These are phyloP conservation scores for Plasmodium gaboni DNA, from an alignment of 169 alveolate species.

Conservation along the genomic window DNA sequence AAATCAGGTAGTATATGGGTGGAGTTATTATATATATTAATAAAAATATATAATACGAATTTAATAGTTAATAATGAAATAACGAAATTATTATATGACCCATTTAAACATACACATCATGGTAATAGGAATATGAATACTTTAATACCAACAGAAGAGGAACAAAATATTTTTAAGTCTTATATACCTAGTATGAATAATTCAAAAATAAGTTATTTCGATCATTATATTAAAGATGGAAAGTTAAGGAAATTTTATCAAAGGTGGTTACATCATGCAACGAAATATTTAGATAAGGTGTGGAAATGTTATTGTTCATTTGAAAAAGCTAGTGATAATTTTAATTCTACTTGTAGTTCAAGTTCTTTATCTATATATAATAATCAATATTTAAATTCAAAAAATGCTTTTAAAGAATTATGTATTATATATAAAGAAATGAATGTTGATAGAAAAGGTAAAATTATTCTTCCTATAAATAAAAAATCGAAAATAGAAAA, in stretches of 20 bases:
- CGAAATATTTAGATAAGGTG: constrained; percentile 81
- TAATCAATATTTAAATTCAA: constrained; percentile 48
- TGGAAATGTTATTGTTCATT: constrained; percentile 84
- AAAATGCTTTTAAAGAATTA: constrained; percentile 70
- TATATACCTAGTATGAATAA: constrained; percentile 30
- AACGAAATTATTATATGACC: constrained; percentile 80
- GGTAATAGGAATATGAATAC: constrained; percentile 10
- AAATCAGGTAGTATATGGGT: constrained; percentile 84
- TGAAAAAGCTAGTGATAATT: constrained; percentile 56
- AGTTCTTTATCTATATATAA: constrained; percentile 36
- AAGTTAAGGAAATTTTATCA: constrained; percentile 46
- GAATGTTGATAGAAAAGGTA: constrained; percentile 62
- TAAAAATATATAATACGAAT: constrained; percentile 84
- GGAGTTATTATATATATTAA: constrained; percentile 78
- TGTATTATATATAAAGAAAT: constrained; percentile 41
- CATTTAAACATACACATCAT: constrained; percentile 75
- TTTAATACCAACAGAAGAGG: constrained; percentile 79
- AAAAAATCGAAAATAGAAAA: constrained; percentile 68
- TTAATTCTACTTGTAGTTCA: neutral
- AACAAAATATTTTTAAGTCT: constrained; percentile 79
- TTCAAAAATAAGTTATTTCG: constrained; percentile 27
- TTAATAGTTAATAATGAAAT: constrained; percentile 74
- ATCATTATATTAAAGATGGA: constrained; percentile 60
- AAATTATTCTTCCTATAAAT: constrained; percentile 78
- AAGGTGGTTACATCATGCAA: constrained; percentile 81